Evolutionary conservation across 2,329 filamentous ascomycete species (phyloP).

Genomic region (Bipolaris gigantea): DNA sequence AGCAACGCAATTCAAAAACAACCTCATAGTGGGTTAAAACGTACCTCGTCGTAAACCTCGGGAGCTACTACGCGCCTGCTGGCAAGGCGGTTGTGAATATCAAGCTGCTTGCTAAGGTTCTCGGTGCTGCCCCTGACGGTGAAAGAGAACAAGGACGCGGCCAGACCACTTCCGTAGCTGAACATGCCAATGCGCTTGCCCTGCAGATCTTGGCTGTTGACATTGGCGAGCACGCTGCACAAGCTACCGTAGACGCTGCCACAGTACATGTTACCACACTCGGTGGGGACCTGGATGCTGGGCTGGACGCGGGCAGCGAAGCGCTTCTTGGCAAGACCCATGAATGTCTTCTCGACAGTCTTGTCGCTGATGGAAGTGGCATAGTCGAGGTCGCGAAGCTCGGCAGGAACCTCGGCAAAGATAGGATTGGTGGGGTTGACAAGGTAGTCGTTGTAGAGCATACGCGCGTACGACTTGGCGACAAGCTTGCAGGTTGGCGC

Average conservation of each 20-base stretch:
- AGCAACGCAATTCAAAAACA: constrained; percentile 26
- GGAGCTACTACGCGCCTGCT: constrained; percentile 50
- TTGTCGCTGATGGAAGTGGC: constrained; percentile 54
- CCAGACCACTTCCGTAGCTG: constrained; percentile 57
- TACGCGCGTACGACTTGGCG: constrained; percentile 56
- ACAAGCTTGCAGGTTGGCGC: constrained; percentile 59
- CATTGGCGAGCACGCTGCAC: constrained; percentile 52
- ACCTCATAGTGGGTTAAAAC: constrained; percentile 16
- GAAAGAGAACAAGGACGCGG: constrained; percentile 55
- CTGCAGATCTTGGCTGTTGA: constrained; percentile 49
- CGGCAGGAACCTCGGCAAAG: constrained; percentile 54
- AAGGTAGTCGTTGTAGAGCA: constrained; percentile 58
- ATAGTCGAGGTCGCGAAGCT: constrained; percentile 52
- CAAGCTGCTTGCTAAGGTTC: constrained; percentile 52
- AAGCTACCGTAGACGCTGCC: constrained; percentile 56
- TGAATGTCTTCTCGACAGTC: constrained; percentile 57
- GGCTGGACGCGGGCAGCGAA: constrained; percentile 55
- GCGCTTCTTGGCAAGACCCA: constrained; percentile 56
- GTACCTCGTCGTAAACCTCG: constrained; percentile 53
- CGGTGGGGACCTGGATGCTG: constrained; percentile 53
- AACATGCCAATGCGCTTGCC: constrained; percentile 57
- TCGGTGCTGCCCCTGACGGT: constrained; percentile 51
- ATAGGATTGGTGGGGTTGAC: constrained; percentile 51
- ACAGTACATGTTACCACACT: constrained; percentile 61
- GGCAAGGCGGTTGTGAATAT: constrained; percentile 52